Conservation (phyloP, 257 asterid species). For the Solanum boliviense region DNA sequence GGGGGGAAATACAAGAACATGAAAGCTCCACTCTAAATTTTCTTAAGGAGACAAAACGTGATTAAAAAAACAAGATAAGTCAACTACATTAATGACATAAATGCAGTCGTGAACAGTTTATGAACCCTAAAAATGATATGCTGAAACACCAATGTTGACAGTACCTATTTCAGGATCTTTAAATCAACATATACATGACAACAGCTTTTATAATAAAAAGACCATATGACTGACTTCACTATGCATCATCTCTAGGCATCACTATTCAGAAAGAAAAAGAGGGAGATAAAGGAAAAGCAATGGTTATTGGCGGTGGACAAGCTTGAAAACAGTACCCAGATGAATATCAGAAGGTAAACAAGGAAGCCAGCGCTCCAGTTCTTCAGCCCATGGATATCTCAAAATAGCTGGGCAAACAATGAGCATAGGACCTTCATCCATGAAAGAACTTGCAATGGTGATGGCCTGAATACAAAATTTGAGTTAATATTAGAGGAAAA, state of each 20-base stretch:
- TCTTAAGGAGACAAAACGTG: not conserved
- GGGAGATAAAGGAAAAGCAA: not conserved
- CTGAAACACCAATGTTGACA: not conserved
- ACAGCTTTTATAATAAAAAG: not conserved
- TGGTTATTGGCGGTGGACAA: not conserved
- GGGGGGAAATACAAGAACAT: not conserved
- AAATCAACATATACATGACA: not conserved
- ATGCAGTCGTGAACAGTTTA: not conserved
- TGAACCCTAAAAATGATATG: not conserved
- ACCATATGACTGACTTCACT: not conserved
- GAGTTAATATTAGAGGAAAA: not conserved
- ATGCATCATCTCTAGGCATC: not conserved
- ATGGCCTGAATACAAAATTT: slow-evolving; percentile 55
- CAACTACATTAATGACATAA: not conserved
- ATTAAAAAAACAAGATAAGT: not conserved
- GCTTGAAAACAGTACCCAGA: slow-evolving; percentile 44
- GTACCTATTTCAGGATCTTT: not conserved
- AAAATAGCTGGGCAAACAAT: slow-evolving; percentile 95
- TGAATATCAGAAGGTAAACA: slow-evolving; percentile 90
- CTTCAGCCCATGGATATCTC: slow-evolving; percentile 92
- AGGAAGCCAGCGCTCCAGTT: slow-evolving; percentile 90
- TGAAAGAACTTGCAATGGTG: slow-evolving; percentile 75
- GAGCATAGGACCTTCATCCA: slow-evolving; percentile 79
- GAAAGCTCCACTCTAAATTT: not conserved
- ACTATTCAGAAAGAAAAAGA: not conserved